Evolutionary conservation across 306 rosid species (phyloP).

Genomic region (Oxytropis ochrocephala): DNA sequence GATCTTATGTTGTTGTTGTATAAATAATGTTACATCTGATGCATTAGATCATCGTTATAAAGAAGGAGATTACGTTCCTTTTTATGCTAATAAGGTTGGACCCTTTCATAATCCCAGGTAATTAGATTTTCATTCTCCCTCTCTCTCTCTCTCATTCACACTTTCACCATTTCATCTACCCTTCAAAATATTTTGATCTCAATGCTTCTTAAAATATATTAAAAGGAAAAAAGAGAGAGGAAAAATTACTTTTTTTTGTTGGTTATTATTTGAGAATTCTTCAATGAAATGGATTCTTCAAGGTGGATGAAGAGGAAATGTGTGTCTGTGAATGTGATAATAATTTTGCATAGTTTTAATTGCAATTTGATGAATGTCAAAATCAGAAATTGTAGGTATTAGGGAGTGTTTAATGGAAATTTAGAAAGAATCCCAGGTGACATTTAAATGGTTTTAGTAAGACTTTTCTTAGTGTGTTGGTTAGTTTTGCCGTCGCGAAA

Average conservation of each 20-base stretch:
- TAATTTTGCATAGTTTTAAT: background rate
- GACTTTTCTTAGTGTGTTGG: too few relatives aligned
- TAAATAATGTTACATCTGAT: constrained; percentile 36
- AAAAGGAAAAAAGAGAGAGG: background rate
- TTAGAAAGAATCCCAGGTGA: background rate
- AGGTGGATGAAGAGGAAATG: constrained; percentile 1
- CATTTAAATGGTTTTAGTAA: background rate
- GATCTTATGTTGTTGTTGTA: constrained; percentile 22
- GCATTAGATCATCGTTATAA: constrained; percentile 50
- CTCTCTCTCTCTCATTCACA: background rate
- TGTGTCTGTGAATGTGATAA: background rate
- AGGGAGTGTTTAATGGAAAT: too few relatives aligned
- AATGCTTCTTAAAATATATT: background rate
- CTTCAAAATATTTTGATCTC: background rate
- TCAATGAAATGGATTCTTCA: background rate
- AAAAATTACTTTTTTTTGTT: background rate
- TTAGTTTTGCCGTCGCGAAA: too few relatives aligned
- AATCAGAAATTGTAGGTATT: too few relatives aligned
- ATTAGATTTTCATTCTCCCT: constrained; percentile 13
- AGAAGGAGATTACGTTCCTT: constrained; percentile 44
- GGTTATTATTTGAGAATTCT: background rate
- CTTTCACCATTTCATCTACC: background rate
- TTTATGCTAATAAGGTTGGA: constrained; percentile 59
- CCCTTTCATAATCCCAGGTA: constrained; percentile 70
- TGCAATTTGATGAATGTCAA: too few relatives aligned